phyloP scores from a whole-genome alignment of 257 asterid genomes.

The Nyctanthes arbortristis region DNA sequence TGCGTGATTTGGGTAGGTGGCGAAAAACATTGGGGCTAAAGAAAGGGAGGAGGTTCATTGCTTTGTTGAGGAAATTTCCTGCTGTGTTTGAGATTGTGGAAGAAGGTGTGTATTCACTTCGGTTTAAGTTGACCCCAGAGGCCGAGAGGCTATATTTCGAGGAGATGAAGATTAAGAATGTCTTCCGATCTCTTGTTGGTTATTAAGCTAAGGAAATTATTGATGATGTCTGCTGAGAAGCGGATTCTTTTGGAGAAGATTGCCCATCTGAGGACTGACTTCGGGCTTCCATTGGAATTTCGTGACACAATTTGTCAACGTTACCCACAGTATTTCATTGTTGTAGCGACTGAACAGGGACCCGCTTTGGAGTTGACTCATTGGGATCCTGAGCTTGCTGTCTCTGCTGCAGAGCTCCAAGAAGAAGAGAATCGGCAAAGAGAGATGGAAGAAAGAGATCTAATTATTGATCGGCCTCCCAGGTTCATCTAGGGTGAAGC shows the following conservation, averaged over 20 bases:
- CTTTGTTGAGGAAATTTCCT: conserved; percentile 79
- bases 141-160: conserved; percentile 93
- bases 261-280: conserved; percentile 79
- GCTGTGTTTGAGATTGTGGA: conserved; percentile 94
- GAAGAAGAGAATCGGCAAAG: conserved; percentile 73
- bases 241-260: conserved; percentile 91
- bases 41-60: conserved; percentile 72
- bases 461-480: conserved; percentile 72
- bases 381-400: conserved; percentile 95
- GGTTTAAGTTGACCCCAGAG: conserved; percentile 77
- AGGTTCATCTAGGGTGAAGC: conserved; percentile 76
- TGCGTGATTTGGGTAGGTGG: conserved; percentile 78
- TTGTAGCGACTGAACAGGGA: conserved; percentile 75
- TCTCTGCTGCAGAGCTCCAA: conserved; percentile 92
- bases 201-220: conserved; percentile 74
- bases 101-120: conserved; percentile 87
- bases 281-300: conserved; percentile 86
- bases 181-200: conserved; percentile 94
- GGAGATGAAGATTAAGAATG: conserved; percentile 82
- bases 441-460: conserved; percentile 71
- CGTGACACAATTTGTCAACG: conserved; percentile 82
- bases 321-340: conserved; percentile 88
- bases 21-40: conserved; percentile 71
- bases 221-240: conserved; percentile 94
- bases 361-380: conserved; percentile 84